phyloP scores from a whole-genome alignment of 371 early-diverging fungal species.

The Syncephalastrum sp. region DNA sequence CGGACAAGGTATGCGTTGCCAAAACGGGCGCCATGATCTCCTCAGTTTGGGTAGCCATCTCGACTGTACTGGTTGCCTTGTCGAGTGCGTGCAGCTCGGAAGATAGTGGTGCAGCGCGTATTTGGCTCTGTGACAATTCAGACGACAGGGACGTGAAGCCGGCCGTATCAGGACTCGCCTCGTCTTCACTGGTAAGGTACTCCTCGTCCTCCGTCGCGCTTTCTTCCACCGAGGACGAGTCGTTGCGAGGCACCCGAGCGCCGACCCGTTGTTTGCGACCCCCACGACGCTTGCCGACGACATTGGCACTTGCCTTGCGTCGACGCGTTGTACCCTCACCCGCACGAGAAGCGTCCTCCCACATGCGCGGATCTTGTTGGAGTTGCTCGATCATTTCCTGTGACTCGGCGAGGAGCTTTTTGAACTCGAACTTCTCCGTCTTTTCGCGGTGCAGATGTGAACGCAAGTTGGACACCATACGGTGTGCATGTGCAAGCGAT shows the following conservation, averaged over 20 bases:
- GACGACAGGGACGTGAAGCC: slow-evolving; percentile 19
- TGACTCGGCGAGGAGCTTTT: slow-evolving; percentile 59
- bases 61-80: neutral
- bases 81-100: neutral
- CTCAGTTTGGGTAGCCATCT: neutral
- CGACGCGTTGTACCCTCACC: too few relatives aligned
- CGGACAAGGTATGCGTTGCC: slow-evolving; percentile 1
- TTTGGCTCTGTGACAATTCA: slow-evolving; percentile 15
- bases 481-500: slow-evolving; percentile 46
- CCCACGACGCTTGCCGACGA: too few relatives aligned
- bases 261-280: too few relatives aligned
- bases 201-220: slow-evolving; percentile 4
- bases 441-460: slow-evolving; percentile 50
- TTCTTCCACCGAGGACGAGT: neutral
- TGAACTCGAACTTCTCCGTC: slow-evolving; percentile 62
- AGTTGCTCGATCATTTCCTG: slow-evolving; percentile 63
- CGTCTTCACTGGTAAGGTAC: slow-evolving; percentile 5
- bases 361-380: slow-evolving; percentile 53
- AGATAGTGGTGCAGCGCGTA: neutral
- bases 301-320: too few relatives aligned
- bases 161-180: neutral
- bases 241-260: too few relatives aligned
- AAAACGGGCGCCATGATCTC: neutral
- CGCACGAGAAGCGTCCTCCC: slow-evolving; percentile 31
- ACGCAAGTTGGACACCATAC: slow-evolving; percentile 45